Percentiles rank a stretch among this genome's conserved stretches.
These are phyloP conservation scores for Arthrocladium fulminans DNA, from an alignment of 2,329 filamentous ascomycete genomes.

Conservation along the genomic window DNA sequence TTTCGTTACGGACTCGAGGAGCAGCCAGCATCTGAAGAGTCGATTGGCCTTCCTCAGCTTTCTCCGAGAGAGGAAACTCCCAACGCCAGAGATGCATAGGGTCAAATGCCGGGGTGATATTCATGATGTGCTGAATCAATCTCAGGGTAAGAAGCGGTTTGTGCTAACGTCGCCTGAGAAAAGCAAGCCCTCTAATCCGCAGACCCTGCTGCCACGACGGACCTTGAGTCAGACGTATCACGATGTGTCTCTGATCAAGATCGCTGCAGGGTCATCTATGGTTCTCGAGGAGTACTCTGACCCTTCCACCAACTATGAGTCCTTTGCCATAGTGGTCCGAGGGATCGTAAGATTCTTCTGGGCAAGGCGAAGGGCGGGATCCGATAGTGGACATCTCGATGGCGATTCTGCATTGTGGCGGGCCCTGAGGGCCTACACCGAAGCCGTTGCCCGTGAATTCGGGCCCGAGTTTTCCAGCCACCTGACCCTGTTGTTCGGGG, in stretches of 20 bases:
- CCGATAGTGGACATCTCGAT: constrained; percentile 55
- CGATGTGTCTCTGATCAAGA: constrained; percentile 47
- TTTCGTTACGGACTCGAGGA: constrained; percentile 11
- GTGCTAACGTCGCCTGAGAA: constrained; percentile 58
- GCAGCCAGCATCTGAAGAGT: constrained; percentile 8
- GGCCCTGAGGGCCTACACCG: constrained; percentile 32
- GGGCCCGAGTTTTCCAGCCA: constrained; percentile 55
- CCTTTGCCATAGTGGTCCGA: constrained; percentile 57
- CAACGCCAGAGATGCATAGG: constrained; percentile 43
- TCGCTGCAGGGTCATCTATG: constrained; percentile 50
- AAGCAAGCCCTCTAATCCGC: constrained; percentile 48
- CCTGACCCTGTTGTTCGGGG: constrained; percentile 62
- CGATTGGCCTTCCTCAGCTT: constrained; percentile 13
- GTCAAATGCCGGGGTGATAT: constrained; percentile 49
- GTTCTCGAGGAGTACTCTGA: constrained; percentile 61
- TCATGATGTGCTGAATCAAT: constrained; percentile 43
- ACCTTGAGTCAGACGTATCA: constrained; percentile 46
- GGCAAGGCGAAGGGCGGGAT: constrained; percentile 52
- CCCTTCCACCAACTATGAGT: constrained; percentile 55
- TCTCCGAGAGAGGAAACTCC: constrained; percentile 18
- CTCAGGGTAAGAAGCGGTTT: constrained; percentile 39
- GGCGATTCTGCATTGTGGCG: constrained; percentile 24
- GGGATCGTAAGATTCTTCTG: constrained; percentile 58
- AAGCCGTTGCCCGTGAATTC: constrained; percentile 44
- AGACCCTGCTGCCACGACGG: constrained; percentile 51